Evolutionary conservation across 768 basidiomycete species (phyloP).

Genomic region (Pleurotus tuoliensis): DNA sequence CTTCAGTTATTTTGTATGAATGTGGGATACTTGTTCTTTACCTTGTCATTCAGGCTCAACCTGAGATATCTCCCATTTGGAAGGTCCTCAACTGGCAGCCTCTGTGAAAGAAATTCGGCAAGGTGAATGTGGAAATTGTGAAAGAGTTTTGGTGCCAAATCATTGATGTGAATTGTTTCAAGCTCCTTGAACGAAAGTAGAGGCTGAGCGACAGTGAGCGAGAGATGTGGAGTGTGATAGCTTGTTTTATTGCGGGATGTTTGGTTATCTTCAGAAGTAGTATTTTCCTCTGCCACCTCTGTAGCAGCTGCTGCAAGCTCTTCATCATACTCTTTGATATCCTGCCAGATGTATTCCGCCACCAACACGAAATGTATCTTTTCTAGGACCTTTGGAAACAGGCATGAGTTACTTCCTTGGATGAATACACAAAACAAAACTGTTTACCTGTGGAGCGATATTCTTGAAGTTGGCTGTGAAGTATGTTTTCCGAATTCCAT

Average conservation of each 20-base stretch:
- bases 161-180: background rate
- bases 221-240: background rate
- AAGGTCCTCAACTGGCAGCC: background rate
- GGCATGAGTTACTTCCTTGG: background rate
- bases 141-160: background rate
- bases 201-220: slow-evolving; percentile 1
- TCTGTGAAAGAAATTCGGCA: background rate
- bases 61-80: background rate
- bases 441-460: slow-evolving; percentile 25
- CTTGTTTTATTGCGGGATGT: background rate
- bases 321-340: background rate
- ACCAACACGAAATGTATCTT: background rate
- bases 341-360: background rate
- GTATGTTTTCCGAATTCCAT: slow-evolving; percentile 22
- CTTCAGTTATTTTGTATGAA: background rate
- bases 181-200: background rate
- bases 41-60: background rate
- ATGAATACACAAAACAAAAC: background rate
- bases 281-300: too few species aligned
- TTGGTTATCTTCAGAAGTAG: too few species aligned
- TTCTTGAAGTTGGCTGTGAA: slow-evolving; percentile 29
- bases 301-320: background rate
- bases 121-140: background rate
- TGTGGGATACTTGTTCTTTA: background rate
- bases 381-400: background rate